Evolutionary conservation across 2,329 filamentous ascomycete genomes (phyloP).

Genomic region (Colletotrichum sp.): DNA sequence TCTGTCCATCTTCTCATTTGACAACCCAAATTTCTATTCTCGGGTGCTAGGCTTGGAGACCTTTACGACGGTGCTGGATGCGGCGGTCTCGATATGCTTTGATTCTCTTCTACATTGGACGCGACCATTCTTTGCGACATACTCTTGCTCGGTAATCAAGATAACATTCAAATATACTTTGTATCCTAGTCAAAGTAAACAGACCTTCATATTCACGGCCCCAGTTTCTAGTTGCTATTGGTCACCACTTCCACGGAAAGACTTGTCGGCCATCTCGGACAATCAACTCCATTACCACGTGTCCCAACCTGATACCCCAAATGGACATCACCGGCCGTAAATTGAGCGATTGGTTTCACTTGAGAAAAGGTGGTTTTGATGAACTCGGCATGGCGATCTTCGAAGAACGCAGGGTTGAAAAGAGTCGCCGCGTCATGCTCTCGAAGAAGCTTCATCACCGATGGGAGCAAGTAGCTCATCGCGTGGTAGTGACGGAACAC

Average conservation of each 20-base stretch:
- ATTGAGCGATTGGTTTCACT: slow-evolving; percentile 48
- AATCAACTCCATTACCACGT: slow-evolving; percentile 51
- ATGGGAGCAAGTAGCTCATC: slow-evolving; percentile 42
- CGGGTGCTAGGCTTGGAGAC: background rate
- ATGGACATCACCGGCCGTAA: slow-evolving; percentile 34
- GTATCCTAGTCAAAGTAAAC: background rate
- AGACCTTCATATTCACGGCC: too few relatives aligned
- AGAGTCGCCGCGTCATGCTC: slow-evolving; percentile 37
- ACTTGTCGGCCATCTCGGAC: slow-evolving; percentile 47
- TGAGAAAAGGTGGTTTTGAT: slow-evolving; percentile 32
- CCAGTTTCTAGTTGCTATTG: background rate
- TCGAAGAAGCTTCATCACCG: slow-evolving; percentile 42
- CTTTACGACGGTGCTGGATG: background rate
- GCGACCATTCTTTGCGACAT: background rate
- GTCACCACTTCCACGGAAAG: slow-evolving; percentile 38
- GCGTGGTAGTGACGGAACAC: slow-evolving; percentile 57
- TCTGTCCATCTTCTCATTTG: background rate
- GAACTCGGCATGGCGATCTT: slow-evolving; percentile 22
- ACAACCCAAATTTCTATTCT: background rate
- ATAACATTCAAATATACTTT: background rate
- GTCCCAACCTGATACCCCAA: slow-evolving; percentile 51
- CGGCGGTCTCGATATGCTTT: background rate
- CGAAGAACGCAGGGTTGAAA: slow-evolving; percentile 54
- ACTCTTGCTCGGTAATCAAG: background rate
- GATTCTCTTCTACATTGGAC: background rate